phyloP scores from a whole-genome alignment of 2,329 filamentous ascomycete genomes.

The Aspergillus melleus region DNA sequence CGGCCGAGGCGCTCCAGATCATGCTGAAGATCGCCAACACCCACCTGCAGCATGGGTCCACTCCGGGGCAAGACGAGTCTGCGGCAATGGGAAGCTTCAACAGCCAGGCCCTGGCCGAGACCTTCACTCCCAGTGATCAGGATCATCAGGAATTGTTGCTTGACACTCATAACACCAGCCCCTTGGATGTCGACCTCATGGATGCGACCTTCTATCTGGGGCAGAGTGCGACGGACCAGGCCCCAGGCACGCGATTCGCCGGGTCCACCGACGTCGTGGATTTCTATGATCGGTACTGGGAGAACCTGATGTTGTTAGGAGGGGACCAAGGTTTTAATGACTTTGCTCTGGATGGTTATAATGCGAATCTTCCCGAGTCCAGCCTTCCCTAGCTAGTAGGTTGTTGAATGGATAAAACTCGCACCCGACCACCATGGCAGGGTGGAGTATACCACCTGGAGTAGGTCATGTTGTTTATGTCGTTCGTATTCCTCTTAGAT shows the following conservation, averaged over 20 bases:
- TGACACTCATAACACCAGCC: slow-evolving; percentile 4
- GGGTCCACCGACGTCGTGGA: slow-evolving; percentile 13
- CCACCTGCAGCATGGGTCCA: slow-evolving; percentile 19
- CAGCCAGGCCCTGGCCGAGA: not conserved
- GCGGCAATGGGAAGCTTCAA: not conserved
- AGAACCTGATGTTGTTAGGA: slow-evolving; percentile 19
- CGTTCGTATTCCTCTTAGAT: too few relatives aligned
- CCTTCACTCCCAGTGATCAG: not conserved
- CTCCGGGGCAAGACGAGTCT: slow-evolving; percentile 6
- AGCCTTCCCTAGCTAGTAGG: too few relatives aligned
- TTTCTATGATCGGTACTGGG: slow-evolving; percentile 21
- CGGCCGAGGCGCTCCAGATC: slow-evolving; percentile 17
- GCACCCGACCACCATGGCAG: too few relatives aligned
- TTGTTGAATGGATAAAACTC: too few relatives aligned
- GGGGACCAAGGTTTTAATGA: slow-evolving; percentile 3
- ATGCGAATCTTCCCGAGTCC: too few relatives aligned
- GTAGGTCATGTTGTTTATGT: too few relatives aligned
- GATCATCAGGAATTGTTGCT: not conserved
- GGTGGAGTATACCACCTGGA: too few relatives aligned
- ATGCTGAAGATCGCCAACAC: slow-evolving; percentile 19
- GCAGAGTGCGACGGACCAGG: slow-evolving; percentile 4
- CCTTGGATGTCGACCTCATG: slow-evolving; percentile 19
- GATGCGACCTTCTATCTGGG: slow-evolving; percentile 18
- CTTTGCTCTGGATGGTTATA: too few relatives aligned
- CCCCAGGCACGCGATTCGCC: slow-evolving; percentile 4